Evolutionary conservation across 441 rosid species (phyloP), one percentile per base, ranked within the genome.

Genomic region (Pelargonium myrrhifolium): DNA sequence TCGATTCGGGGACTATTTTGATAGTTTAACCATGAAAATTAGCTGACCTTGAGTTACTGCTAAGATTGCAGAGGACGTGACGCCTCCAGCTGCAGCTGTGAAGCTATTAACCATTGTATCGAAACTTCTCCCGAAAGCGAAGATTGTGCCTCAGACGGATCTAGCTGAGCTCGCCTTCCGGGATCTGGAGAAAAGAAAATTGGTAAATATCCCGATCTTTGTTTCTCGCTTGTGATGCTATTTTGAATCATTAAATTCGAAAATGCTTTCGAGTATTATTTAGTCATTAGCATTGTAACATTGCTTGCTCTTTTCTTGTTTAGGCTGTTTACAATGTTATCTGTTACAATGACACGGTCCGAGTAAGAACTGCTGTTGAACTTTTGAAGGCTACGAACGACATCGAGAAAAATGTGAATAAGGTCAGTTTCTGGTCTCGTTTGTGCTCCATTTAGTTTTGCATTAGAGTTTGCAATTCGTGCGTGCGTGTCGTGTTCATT

Each of bases 11-110:
- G n/a, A n/a, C n/a, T n/a, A n/a, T n/a, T n/a, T n/a, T n/a, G n/a
- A n/a, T n/a, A n/a, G n/a, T n/a, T n/a, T n/a, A n/a, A n/a, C n/a
- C 49, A 43, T 43, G n/a, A 35, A 26, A 67, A 37, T 66, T 55
- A 60, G 40, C 78, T 84, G 78, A 86, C 78, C 65, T 71, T 65
- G 71, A 74, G 55, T 80, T 79, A 40, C 68, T 66, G 70, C 64
- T 64, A 88, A 92, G 98, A 89, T 93, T 77, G 78, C 96, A 87
- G 97, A 89, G 70, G 91, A 81, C 62, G 78, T 87, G 66, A 83
- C 66, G 70, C 97, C 97, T 62, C 84, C 96, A 6, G 75, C 80
- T 64, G 76, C 84, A 71, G 78, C 88, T 69, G 71, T 83, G 81
- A 89, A 86, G 71, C 74, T 68, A 35, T 70, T 90, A 65, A 83